Base-by-base conservation (phyloP, 805 yeast genomes). In the Myxozyma sirexii region DNA sequence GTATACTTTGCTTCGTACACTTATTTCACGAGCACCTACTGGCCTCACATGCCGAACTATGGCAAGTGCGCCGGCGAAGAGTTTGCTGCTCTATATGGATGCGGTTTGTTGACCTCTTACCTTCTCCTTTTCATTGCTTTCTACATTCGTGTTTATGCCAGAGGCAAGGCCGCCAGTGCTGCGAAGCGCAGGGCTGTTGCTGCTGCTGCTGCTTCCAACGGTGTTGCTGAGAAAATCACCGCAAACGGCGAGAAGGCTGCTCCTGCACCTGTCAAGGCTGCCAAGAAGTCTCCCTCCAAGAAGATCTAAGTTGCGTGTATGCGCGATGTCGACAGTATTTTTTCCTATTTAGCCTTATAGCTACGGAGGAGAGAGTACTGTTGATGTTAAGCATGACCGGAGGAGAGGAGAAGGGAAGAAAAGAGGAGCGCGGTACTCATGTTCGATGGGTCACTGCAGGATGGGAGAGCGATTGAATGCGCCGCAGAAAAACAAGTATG, bases 1-100 rank as follows among this genome's bases (percentile, higher is more conserved):
- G 96, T 94, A 66, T 94, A 91, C 80, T 91, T 89, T 75, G 97
- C 97, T 53, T 87, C 96, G 57, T 93, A 90, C 78, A 87, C 97
- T 64, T 91, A 87, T 78, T 90, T 88, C 73, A 92, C 94, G 41
- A 79, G 79, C 73, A 81, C 80, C 62, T 90, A 85, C 80, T 86
- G 79, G 71, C 79, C 80, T 55, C 69, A 76, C 63, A 75, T 92
- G 72, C 97, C 97, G 60, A 84, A 88, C 77, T 73, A 72, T 74
- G 93, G 97, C 66, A 84, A 87, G 70, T 93, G 99, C 77, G 83
- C 88, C 71, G 99, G 99, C 66, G 86, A 91, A 60, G 96, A 89
- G 77, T 82, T 84, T 68, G 98, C 99, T 64, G 99, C 98, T 56
- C 84, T 86, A 54, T 88, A 84, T 71, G 99, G 99, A 51, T 90